These are phyloP conservation scores for Vitis cinerea DNA, from an alignment of 164 flowering plant genomes.

Conservation along the genomic window DNA sequence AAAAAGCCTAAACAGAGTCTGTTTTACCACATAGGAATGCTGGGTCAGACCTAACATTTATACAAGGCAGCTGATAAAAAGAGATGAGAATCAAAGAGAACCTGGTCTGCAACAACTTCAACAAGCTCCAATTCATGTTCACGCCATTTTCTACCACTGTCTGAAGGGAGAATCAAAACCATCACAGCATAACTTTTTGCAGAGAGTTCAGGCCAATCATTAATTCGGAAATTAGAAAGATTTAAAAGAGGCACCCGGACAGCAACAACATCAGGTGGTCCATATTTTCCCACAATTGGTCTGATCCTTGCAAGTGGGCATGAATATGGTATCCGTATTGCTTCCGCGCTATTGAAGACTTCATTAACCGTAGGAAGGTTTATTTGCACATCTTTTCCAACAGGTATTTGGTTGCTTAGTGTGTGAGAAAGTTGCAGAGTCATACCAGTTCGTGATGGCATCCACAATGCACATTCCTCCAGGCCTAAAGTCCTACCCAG, in stretches of 20 bases:
- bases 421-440: slow-evolving; percentile 60
- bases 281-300: slow-evolving; percentile 45
- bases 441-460: slow-evolving; percentile 56
- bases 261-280: slow-evolving; percentile 67
- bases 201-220: slow-evolving; percentile 61
- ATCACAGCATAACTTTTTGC: slow-evolving; percentile 65
- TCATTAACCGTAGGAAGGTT: slow-evolving; percentile 54
- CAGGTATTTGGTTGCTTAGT: slow-evolving; percentile 42
- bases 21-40: too few species aligned
- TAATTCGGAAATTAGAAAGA: slow-evolving; percentile 60
- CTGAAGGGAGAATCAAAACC: slow-evolving; percentile 66
- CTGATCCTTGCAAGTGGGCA: slow-evolving; percentile 57
- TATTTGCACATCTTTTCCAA: slow-evolving; percentile 50
- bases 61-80: not conserved
- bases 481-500: slow-evolving; percentile 62
- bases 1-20: too few species aligned
- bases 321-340: slow-evolving; percentile 49
- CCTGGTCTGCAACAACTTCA: slow-evolving; percentile 88
- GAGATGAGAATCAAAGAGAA: slow-evolving; percentile 8
- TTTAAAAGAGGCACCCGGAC: slow-evolving; percentile 71
- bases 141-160: slow-evolving; percentile 63
- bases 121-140: slow-evolving; percentile 80
- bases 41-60: too few species aligned
- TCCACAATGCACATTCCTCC: slow-evolving; percentile 80
- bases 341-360: slow-evolving; percentile 53